phyloP scores from a whole-genome alignment of 176 grass and related monocot species.

The Musa troglodytarum region DNA sequence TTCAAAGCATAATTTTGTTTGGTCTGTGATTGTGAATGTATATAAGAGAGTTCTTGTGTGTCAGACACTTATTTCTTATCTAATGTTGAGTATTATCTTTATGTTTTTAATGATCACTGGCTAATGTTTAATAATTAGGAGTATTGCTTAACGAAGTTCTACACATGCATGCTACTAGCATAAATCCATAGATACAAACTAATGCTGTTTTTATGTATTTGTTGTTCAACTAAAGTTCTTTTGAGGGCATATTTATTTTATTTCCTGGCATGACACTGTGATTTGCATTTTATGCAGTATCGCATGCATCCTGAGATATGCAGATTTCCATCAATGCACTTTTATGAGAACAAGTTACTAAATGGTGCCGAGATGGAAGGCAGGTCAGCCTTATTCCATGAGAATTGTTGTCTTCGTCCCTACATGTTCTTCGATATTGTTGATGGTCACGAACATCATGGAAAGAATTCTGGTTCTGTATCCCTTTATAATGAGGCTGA shows the following conservation, averaged over 20 bases:
- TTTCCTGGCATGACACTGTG: neutral
- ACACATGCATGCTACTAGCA: neutral
- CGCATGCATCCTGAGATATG: constrained; percentile 98
- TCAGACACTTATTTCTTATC: neutral
- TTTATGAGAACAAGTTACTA: constrained; percentile 87
- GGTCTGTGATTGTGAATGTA: neutral
- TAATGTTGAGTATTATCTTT: neutral
- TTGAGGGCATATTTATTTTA: neutral
- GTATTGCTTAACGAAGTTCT: neutral
- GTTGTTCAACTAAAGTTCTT: constrained; percentile 18
- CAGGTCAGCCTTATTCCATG: constrained; percentile 69
- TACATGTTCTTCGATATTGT: constrained; percentile 97
- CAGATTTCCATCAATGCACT: constrained; percentile 89
- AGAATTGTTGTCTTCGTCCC: constrained; percentile 57
- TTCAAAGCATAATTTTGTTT: neutral
- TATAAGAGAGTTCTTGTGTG: neutral
- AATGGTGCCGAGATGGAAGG: constrained; percentile 54
- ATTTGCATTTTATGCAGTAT: constrained; percentile 49
- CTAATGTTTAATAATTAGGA: neutral
- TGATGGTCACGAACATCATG: constrained; percentile 60
- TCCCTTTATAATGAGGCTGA: constrained; percentile 84
- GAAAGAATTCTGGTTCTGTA: constrained; percentile 60
- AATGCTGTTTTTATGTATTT: neutral
- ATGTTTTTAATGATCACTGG: neutral
- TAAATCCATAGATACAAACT: neutral